Conservation (phyloP, 2,329 filamentous ascomycete species). For the Ilyonectria mors-panacis region DNA sequence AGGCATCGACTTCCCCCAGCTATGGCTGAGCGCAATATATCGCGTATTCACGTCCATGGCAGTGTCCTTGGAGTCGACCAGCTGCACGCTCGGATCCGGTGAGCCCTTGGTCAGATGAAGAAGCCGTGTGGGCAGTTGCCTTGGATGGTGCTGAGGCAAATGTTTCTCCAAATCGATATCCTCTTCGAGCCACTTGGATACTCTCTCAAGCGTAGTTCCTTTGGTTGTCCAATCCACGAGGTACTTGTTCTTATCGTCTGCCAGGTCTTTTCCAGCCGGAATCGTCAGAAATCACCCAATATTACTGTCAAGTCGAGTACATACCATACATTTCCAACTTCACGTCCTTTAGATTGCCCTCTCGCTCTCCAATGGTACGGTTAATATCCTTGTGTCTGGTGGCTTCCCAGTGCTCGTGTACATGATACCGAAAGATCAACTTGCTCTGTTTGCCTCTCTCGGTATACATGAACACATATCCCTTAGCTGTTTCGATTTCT, state of each 20-base stretch:
- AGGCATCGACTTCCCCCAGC: conserved; percentile 8
- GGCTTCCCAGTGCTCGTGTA: conserved; percentile 12
- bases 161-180: neutral
- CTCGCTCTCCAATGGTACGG: conserved; percentile 7
- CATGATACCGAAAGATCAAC: conserved; percentile 17
- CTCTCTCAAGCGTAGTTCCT: conserved; percentile 3
- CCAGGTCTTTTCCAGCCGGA: neutral
- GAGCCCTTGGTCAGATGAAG: neutral
- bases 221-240: neutral
- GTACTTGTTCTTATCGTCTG: neutral
- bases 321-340: conserved; percentile 1
- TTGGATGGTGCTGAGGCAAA: neutral
- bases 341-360: conserved; percentile 16
- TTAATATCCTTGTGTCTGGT: conserved; percentile 13
- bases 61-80: conserved; percentile 5
- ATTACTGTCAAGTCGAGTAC: neutral
- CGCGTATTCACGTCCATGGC: neutral
- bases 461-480: conserved; percentile 11
- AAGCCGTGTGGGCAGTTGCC: conserved; percentile 3
- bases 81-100: neutral
- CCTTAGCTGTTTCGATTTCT: neutral
- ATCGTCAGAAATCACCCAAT: neutral
- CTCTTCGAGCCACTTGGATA: conserved; percentile 8
- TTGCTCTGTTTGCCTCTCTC: conserved; percentile 11
- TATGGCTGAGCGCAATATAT: conserved; percentile 4